These are phyloP conservation scores for Aspergillus ochraceus DNA, from an alignment of 2,329 filamentous ascomycete genomes.

Conservation along the genomic window DNA sequence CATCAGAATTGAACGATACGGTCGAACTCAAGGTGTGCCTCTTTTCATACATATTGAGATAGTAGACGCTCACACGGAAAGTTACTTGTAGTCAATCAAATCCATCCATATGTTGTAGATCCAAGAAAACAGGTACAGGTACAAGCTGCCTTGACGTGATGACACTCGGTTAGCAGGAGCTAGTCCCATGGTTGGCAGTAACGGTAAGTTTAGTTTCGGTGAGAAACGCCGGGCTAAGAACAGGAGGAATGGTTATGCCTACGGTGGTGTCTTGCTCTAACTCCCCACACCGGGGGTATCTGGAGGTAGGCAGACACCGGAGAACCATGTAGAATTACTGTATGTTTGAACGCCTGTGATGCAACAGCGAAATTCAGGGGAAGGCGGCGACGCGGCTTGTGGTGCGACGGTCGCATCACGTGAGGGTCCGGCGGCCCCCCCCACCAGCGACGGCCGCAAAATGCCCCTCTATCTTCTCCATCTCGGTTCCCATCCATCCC, in stretches of 20 bases:
- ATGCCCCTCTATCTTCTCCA: slow-evolving; percentile 36
- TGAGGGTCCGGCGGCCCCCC: slow-evolving; percentile 15
- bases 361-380: not conserved
- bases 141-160: slow-evolving; percentile 6
- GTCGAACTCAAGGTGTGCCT: not conserved
- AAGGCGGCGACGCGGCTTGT: slow-evolving; percentile 15
- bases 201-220: slow-evolving; percentile 7
- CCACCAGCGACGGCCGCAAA: slow-evolving; percentile 30
- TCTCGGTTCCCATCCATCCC: slow-evolving; percentile 15
- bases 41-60: not conserved
- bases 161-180: slow-evolving; percentile 8
- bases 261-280: not conserved
- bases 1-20: not conserved
- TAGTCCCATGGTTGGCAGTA: slow-evolving; percentile 10
- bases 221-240: not conserved
- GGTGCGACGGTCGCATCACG: slow-evolving; percentile 21
- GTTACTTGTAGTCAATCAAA: too few species aligned
- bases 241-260: not conserved
- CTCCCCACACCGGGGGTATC: not conserved
- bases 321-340: not conserved
- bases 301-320: not conserved
- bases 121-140: not conserved
- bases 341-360: not conserved
- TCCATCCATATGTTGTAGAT: too few species aligned
- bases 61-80: not conserved